Percentiles rank a stretch among this genome's conserved stretches.
phyloP scores from a whole-genome alignment of 352 stramenopile genomes.

The Globisporangium camurandrum region DNA sequence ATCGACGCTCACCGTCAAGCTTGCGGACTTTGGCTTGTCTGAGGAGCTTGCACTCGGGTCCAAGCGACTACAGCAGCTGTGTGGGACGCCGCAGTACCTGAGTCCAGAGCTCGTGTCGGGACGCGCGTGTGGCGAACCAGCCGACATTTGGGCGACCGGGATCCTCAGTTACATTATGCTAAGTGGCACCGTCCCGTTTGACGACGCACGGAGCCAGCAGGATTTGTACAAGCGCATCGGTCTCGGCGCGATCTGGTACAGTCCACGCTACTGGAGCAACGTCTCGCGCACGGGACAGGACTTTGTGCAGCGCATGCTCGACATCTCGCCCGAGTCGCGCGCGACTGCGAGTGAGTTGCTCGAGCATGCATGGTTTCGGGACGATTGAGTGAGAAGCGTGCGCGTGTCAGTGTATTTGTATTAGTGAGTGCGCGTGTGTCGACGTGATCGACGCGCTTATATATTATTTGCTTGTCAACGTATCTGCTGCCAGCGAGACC shows the following conservation, averaged over 20 bases:
- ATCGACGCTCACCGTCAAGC: conserved; percentile 56
- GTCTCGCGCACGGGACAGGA: conserved; percentile 79
- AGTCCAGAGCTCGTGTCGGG: conserved; percentile 94
- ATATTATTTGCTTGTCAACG: neutral
- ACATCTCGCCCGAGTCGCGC: conserved; percentile 75
- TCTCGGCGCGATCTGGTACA: conserved; percentile 88
- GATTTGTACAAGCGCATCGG: conserved; percentile 81
- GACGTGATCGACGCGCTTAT: neutral
- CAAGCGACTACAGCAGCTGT: conserved; percentile 86
- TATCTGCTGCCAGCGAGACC: neutral
- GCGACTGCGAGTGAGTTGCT: conserved; percentile 44
- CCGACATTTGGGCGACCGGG: conserved; percentile 93
- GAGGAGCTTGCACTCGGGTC: conserved; percentile 86
- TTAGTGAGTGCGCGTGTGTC: neutral
- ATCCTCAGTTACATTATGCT: conserved; percentile 94
- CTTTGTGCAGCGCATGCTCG: conserved; percentile 85
- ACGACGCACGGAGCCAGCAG: conserved; percentile 35
- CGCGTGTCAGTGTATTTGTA: neutral
- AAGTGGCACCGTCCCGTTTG: conserved; percentile 48
- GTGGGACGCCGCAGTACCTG: conserved; percentile 94
- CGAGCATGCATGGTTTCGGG: conserved; percentile 42
- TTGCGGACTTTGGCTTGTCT: conserved; percentile 87
- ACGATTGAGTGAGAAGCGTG: conserved; percentile 4
- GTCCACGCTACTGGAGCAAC: conserved; percentile 76
- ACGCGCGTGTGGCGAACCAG: conserved; percentile 84